Conservation (phyloP, 2,329 filamentous ascomycete species). For the Aspergillus tamarii region DNA sequence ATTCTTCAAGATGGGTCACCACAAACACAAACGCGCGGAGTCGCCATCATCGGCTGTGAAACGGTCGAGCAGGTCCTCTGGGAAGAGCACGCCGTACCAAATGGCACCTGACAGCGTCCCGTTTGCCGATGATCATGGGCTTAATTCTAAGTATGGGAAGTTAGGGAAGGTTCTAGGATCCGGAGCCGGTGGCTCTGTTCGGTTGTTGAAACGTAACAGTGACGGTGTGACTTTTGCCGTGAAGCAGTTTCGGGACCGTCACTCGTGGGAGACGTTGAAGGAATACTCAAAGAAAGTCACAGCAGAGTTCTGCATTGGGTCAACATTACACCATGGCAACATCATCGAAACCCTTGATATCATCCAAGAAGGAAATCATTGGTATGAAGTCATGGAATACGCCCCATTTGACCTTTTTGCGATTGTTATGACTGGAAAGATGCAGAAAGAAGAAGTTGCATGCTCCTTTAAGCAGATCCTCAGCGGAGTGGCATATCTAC, state of each 20-base stretch:
- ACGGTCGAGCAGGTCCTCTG: slow-evolving; percentile 55
- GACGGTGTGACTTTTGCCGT: slow-evolving; percentile 95
- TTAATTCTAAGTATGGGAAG: slow-evolving; percentile 92
- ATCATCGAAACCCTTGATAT: slow-evolving; percentile 98
- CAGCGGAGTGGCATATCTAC: slow-evolving; percentile 90
- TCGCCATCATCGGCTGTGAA: slow-evolving; percentile 67
- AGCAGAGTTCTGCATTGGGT: slow-evolving; percentile 97
- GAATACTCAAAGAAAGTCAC: slow-evolving; percentile 99
- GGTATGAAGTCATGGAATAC: slow-evolving; percentile 99
- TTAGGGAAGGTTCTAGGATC: slow-evolving; percentile 92
- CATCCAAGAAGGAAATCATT: slow-evolving; percentile 87
- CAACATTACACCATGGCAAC: slow-evolving; percentile 94
- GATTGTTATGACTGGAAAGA: slow-evolving; percentile 98
- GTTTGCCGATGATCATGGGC: slow-evolving; percentile 90
- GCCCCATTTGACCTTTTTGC: slow-evolving; percentile 95
- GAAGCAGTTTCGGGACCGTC: slow-evolving; percentile 91
- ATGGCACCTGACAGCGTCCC: slow-evolving; percentile 62
- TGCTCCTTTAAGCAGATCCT: slow-evolving; percentile 94
- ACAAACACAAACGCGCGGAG: slow-evolving; percentile 63
- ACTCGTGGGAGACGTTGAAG: slow-evolving; percentile 89
- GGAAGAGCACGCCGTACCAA: slow-evolving; percentile 60
- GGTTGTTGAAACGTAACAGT: slow-evolving; percentile 88
- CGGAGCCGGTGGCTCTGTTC: slow-evolving; percentile 90
- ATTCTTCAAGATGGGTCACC: slow-evolving; percentile 80
- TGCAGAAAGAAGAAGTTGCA: slow-evolving; percentile 86